phyloP scores from a whole-genome alignment of 1,284 basidiomycete species.

The Vanrija sp. region DNA sequence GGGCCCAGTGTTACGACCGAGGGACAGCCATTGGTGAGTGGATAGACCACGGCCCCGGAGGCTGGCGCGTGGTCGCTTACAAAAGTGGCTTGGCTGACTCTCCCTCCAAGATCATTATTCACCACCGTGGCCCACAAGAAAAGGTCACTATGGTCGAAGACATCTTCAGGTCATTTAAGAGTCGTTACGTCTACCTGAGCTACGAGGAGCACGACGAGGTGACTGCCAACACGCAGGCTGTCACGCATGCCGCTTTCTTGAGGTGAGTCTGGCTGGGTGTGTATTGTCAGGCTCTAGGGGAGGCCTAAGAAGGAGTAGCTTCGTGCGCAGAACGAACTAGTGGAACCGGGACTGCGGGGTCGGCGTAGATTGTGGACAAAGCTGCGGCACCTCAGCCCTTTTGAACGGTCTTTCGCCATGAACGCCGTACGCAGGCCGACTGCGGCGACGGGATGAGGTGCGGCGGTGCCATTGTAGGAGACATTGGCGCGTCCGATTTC shows the following conservation, averaged over 20 bases:
- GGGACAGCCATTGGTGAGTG: slow-evolving; percentile 83
- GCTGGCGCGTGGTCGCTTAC: neutral
- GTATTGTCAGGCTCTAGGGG: too few relatives aligned
- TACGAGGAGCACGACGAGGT: slow-evolving; percentile 96
- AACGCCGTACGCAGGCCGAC: too few relatives aligned
- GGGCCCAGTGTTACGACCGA: slow-evolving; percentile 84
- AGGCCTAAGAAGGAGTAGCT: too few relatives aligned
- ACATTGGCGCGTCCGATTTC: too few relatives aligned
- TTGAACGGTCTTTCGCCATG: too few relatives aligned
- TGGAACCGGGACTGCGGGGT: too few relatives aligned
- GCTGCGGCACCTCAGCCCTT: too few relatives aligned
- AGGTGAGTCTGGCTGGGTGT: slow-evolving; percentile 56
- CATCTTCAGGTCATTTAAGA: slow-evolving; percentile 76
- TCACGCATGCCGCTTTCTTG: slow-evolving; percentile 95
- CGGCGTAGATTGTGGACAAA: too few relatives aligned
- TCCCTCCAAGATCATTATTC: slow-evolving; percentile 70
- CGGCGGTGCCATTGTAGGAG: too few relatives aligned
- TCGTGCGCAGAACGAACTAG: too few relatives aligned
- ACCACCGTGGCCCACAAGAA: slow-evolving; percentile 74
- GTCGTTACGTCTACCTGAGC: slow-evolving; percentile 83
- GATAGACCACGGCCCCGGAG: neutral
- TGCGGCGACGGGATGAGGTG: too few relatives aligned
- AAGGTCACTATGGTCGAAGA: slow-evolving; percentile 75
- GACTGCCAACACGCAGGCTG: slow-evolving; percentile 96
- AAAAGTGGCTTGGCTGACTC: neutral